Conservation (phyloP, 2,329 filamentous ascomycete genomes). For the Ophiostoma sp. region DNA sequence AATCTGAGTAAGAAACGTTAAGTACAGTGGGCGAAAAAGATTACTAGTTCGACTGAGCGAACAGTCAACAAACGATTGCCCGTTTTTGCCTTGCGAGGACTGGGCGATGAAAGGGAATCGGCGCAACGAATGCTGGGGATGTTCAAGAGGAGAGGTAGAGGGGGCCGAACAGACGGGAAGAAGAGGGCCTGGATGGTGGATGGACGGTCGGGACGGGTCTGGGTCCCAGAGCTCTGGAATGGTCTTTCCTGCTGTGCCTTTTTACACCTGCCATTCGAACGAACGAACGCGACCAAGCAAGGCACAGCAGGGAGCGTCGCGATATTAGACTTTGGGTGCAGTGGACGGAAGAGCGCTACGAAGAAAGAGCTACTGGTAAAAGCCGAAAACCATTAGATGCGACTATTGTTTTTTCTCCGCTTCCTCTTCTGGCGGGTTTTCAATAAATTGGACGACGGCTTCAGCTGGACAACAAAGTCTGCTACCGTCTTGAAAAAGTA, state of each 20-base stretch:
- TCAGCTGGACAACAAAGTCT: background rate
- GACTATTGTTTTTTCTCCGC: background rate
- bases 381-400: background rate
- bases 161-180: background rate
- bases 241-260: background rate
- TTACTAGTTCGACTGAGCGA: background rate
- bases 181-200: background rate
- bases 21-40: background rate
- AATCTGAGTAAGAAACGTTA: background rate
- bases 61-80: background rate
- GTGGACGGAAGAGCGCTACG: background rate
- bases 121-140: background rate
- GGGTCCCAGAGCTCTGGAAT: background rate
- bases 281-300: background rate
- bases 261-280: background rate
- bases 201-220: background rate
- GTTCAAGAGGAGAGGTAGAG: background rate
- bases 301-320: background rate
- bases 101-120: background rate
- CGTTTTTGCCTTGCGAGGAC: background rate
- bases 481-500: background rate
- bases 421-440: background rate
- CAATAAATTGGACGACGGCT: slow-evolving; percentile 10
- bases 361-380: background rate
- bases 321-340: background rate